Evolutionary conservation across 2,329 filamentous ascomycete species (phyloP).

Genomic region (Orbilia javanica): DNA sequence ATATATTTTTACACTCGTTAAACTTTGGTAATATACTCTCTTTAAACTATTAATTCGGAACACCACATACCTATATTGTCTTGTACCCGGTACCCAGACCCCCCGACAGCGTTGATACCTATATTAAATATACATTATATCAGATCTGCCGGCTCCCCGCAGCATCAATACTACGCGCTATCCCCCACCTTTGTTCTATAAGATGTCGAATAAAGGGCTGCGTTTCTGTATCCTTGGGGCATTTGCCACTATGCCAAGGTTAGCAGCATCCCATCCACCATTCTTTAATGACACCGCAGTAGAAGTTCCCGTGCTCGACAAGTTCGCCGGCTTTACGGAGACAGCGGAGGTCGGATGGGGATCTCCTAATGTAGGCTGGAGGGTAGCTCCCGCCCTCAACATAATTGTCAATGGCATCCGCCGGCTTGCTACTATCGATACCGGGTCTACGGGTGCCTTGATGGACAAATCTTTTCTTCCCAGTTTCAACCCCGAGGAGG

Average conservation of each 20-base stretch:
- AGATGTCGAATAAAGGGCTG: not conserved
- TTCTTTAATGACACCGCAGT: not conserved
- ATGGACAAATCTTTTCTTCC: constrained; percentile 26
- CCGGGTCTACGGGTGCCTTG: constrained; percentile 17
- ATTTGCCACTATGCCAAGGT: not conserved
- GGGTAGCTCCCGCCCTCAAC: not conserved
- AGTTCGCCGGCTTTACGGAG: constrained; percentile 2
- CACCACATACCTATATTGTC: too few species aligned
- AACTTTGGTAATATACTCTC: not conserved
- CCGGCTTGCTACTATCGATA: constrained; percentile 1
- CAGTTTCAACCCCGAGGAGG: constrained; percentile 1
- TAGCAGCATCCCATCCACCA: not conserved
- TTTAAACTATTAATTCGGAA: too few species aligned
- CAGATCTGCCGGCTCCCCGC: too few species aligned
- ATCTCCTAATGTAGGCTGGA: not conserved
- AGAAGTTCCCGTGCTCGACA: not conserved
- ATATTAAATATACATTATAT: too few species aligned
- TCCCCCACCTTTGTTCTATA: not conserved
- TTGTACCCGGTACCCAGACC: too few species aligned
- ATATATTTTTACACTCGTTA: not conserved
- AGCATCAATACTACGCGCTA: too few species aligned
- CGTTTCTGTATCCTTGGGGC: not conserved
- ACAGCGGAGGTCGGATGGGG: constrained; percentile 6
- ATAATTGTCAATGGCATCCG: constrained; percentile 4
- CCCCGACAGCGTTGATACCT: too few species aligned